Percentiles rank a stretch among this genome's conserved stretches.
phyloP scores from a whole-genome alignment of 139 green algal species.

The Closterium sp. region DNA sequence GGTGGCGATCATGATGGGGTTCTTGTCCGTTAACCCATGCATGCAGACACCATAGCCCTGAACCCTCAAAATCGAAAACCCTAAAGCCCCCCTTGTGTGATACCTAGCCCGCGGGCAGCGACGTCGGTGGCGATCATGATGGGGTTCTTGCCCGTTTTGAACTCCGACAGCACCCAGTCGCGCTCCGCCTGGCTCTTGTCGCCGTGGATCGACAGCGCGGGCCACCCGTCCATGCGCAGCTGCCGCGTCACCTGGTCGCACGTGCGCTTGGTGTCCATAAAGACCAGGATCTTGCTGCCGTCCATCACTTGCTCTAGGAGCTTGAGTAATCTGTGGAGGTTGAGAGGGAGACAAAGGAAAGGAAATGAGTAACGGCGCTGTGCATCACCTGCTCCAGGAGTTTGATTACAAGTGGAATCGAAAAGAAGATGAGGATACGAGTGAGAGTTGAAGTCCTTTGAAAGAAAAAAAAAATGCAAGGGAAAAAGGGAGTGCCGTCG shows the following conservation, averaged over 20 bases:
- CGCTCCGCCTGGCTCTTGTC: conserved; percentile 55
- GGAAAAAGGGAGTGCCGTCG: too few species aligned
- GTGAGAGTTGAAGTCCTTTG: too few species aligned
- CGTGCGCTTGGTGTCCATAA: conserved; percentile 88
- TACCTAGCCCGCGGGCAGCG: conserved; percentile 38
- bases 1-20: neutral
- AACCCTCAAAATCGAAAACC: too few species aligned
- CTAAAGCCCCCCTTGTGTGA: too few species aligned
- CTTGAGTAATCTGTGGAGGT: conserved; percentile 53
- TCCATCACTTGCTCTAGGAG: conserved; percentile 79
- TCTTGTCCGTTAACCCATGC: neutral
- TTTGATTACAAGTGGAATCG: too few species aligned
- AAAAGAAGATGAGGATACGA: too few species aligned
- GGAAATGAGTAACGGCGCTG: too few species aligned
- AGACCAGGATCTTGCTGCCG: conserved; percentile 74
- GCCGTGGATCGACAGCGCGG: conserved; percentile 65
- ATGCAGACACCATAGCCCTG: too few species aligned
- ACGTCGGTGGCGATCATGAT: conserved; percentile 8
- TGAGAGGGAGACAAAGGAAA: too few species aligned
- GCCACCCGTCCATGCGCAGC: conserved; percentile 73
- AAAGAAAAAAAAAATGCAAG: too few species aligned
- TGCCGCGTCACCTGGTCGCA: conserved; percentile 85
- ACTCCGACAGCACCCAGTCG: conserved; percentile 46
- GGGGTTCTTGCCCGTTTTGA: conserved; percentile 42
- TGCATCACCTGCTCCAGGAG: neutral